These are phyloP conservation scores for Coemansia umbellata DNA, from an alignment of 192 early-diverging fungal species.

Conservation along the genomic window DNA sequence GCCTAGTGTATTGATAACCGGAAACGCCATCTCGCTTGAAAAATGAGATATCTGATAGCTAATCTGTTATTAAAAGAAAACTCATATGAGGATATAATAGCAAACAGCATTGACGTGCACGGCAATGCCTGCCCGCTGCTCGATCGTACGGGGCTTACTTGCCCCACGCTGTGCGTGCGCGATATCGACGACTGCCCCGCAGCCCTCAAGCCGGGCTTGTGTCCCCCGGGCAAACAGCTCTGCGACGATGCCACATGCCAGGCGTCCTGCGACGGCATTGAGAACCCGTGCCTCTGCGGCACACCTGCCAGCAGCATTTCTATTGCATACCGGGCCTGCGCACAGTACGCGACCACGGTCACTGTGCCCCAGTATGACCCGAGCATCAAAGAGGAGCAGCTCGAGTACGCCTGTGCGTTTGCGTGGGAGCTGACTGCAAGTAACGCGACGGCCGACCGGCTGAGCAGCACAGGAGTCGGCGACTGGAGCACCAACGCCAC, in stretches of 20 bases:
- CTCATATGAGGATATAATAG: no score
- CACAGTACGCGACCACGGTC: slow-evolving; percentile 43
- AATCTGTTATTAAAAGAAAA: not conserved
- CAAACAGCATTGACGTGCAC: slow-evolving; percentile 52
- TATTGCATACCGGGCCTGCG: slow-evolving; percentile 50
- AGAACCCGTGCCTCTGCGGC: slow-evolving; percentile 55
- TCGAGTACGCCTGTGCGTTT: slow-evolving; percentile 21
- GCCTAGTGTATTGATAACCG: no score
- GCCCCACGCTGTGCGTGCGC: slow-evolving; percentile 56
- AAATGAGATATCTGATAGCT: no score
- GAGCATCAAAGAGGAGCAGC: slow-evolving; percentile 42
- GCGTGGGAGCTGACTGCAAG: slow-evolving; percentile 18
- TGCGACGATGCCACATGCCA: slow-evolving; percentile 59
- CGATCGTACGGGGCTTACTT: slow-evolving; percentile 41
- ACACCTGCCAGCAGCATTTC: slow-evolving; percentile 10
- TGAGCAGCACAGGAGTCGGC: not conserved
- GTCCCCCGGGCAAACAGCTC: slow-evolving; percentile 31
- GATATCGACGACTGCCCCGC: slow-evolving; percentile 50
- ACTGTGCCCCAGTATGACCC: slow-evolving; percentile 50
- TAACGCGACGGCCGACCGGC: not conserved
- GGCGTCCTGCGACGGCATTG: slow-evolving; percentile 33
- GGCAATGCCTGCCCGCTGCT: slow-evolving; percentile 54
- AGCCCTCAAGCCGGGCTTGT: slow-evolving; percentile 26
- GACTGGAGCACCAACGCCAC: slow-evolving; percentile 17
- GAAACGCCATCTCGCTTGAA: no score